Evolutionary conservation across 495 filamentous ascomycete genomes (phyloP).

Genomic region (Amorphotheca resinae): DNA sequence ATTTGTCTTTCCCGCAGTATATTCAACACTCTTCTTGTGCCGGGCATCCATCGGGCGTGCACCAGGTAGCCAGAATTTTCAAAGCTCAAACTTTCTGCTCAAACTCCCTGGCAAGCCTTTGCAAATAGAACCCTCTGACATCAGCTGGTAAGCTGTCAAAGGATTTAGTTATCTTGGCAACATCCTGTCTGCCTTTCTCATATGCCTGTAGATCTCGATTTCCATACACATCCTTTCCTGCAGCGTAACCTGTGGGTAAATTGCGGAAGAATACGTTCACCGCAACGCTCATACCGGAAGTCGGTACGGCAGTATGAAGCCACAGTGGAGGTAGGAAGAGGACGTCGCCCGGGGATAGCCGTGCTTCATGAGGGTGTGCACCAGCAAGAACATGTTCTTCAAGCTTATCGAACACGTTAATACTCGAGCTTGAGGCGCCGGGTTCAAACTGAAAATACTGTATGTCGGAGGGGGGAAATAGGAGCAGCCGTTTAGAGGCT

Average conservation of each 20-base stretch:
- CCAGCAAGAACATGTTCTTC: slow-evolving; percentile 30
- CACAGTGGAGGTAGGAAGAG: slow-evolving; percentile 73
- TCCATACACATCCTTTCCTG: slow-evolving; percentile 75
- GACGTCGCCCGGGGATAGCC: slow-evolving; percentile 57
- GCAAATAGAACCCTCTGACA: slow-evolving; percentile 61
- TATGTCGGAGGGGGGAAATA: slow-evolving; percentile 72
- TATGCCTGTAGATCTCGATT: slow-evolving; percentile 79
- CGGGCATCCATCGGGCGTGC: not conserved
- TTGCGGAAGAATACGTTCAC: slow-evolving; percentile 82
- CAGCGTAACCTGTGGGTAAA: slow-evolving; percentile 53
- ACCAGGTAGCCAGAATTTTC: not conserved
- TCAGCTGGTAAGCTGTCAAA: slow-evolving; percentile 57
- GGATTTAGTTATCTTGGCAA: slow-evolving; percentile 51
- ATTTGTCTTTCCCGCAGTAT: no score
- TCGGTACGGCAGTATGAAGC: slow-evolving; percentile 66
- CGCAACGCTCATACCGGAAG: slow-evolving; percentile 47
- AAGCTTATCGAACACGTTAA: slow-evolving; percentile 48
- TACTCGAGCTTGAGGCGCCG: slow-evolving; percentile 65
- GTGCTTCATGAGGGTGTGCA: slow-evolving; percentile 55
- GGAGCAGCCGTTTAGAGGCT: slow-evolving; percentile 55
- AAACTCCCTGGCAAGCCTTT: slow-evolving; percentile 63
- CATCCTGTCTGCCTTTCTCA: slow-evolving; percentile 62
- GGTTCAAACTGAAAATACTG: slow-evolving; percentile 54
- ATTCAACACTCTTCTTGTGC: no score
- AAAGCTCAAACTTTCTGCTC: slow-evolving; percentile 15